These are phyloP conservation scores for Alternaria conjuncta DNA, from an alignment of 2,329 filamentous ascomycete genomes.

Conservation along the genomic window DNA sequence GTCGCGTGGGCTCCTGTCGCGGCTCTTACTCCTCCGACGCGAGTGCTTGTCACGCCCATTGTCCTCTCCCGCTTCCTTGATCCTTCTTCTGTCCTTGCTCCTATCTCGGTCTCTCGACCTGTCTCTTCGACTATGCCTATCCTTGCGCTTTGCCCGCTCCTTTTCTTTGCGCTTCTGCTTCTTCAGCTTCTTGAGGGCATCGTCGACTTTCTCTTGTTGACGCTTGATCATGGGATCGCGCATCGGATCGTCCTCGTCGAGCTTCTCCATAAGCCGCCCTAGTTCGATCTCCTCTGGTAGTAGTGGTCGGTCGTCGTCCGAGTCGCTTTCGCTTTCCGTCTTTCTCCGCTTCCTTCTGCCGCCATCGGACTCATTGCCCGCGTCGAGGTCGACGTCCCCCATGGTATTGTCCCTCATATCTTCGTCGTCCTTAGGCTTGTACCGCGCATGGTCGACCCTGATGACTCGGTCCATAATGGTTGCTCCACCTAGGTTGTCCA, in stretches of 20 bases:
- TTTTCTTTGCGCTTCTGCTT: constrained; percentile 56
- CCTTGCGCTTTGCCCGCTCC: constrained; percentile 53
- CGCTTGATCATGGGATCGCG: constrained; percentile 87
- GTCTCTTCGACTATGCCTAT: constrained; percentile 35
- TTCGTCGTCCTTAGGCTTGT: constrained; percentile 82
- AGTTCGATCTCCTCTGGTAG: constrained; percentile 85
- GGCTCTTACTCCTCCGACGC: constrained; percentile 23
- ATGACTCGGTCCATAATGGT: constrained; percentile 80
- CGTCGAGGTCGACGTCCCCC: constrained; percentile 52
- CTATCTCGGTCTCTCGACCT: constrained; percentile 32
- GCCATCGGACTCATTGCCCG: constrained; percentile 50
- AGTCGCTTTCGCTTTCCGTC: constrained; percentile 51
- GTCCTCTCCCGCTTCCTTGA: constrained; percentile 27
- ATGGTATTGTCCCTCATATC: constrained; percentile 69
- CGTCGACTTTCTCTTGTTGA: constrained; percentile 86
- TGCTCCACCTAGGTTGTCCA: constrained; percentile 92
- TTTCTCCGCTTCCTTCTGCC: constrained; percentile 57
- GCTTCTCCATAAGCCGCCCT: constrained; percentile 73
- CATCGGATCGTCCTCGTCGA: constrained; percentile 98
- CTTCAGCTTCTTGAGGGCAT: constrained; percentile 66
- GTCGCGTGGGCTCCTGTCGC: constrained; percentile 17
- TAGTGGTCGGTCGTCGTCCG: constrained; percentile 63
- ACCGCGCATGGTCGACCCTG: constrained; percentile 90
- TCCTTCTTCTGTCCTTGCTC: constrained; percentile 25
- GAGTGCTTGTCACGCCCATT: constrained; percentile 15